Evolutionary conservation across 768 basidiomycete genomes (phyloP), one percentile per base, ranked within the genome.

Genomic region (Phylloporus sp.): DNA sequence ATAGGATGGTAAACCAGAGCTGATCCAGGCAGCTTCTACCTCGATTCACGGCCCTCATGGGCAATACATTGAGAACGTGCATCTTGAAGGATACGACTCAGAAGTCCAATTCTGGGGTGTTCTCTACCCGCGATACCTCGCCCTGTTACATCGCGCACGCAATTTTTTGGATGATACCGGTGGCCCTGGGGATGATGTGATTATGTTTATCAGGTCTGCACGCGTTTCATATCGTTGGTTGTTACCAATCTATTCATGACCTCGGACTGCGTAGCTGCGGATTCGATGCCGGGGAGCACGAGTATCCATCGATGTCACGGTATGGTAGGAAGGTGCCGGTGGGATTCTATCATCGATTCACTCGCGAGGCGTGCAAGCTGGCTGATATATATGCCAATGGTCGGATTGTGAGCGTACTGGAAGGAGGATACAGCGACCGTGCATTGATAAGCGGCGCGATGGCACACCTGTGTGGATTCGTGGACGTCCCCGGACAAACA

Each of bases 201-300:
- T 97, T 2, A 72, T 99, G 4, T 86, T 97, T 63, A 87, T 99
- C 62, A 95, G 93, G 94, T 85, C 12, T 8, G 73, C 53, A n/a
- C 20, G 50, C 22, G 18, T 6, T 44, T 26, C 10, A n/a, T n/a
- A n/a, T n/a, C 20, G 34, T 1, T n/a, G 20, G 15, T 1, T 3
- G 29, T 24, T 10, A 10, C 48, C 12, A 18, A 27, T n/a, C 6
- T 15, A 10, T 40, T 59, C n/a, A 55, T 28, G 8, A 16, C 11
- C 3, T 24, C 29, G 20, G 20, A 20, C 12, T 12, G 15, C 23
- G 27, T 56, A 95, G 93, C 58, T 91, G 90, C 55, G 95, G 95
- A 1, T 93, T 97, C 72, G 95, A 99, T 59, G 95, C 95, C 0
- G 91, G 86, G 46, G 88, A 94, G 63, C 92, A 97, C 61, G 95